A percentile compares a stretch with the other conserved stretches of the same genome.
These are phyloP conservation scores for Dictyophora rubrovolvata DNA, from an alignment of 768 basidiomycete species.

Conservation along the genomic window DNA sequence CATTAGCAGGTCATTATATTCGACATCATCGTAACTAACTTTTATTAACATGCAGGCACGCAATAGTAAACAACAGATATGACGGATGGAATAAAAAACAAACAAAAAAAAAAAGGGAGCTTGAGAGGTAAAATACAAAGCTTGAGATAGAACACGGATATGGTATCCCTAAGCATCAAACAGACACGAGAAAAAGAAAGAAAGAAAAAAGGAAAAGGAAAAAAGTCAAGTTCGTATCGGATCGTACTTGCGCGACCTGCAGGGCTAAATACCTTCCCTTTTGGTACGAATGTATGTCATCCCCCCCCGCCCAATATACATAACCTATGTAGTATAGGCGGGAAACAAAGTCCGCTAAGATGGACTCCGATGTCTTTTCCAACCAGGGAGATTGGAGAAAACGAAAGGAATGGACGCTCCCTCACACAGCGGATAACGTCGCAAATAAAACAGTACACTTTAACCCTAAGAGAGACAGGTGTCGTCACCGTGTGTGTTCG, in stretches of 20 bases:
- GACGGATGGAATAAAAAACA: background rate
- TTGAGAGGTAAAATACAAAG: background rate
- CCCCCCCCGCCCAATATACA: background rate
- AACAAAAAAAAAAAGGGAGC: background rate
- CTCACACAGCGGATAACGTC: too few relatives aligned
- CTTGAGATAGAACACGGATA: background rate
- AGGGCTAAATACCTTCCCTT: background rate
- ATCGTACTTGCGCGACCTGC: background rate
- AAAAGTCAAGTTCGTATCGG: background rate
- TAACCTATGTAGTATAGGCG: too few relatives aligned
- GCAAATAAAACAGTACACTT: too few relatives aligned
- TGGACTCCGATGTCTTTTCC: too few relatives aligned
- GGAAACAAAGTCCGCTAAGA: too few relatives aligned
- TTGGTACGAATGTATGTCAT: background rate
- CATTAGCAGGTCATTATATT: too few relatives aligned
- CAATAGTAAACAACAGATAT: background rate
- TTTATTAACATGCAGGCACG: background rate
- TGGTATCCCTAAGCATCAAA: background rate
- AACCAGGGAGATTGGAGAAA: too few relatives aligned
- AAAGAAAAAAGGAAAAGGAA: background rate
- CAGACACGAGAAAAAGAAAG: background rate
- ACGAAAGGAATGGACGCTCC: too few relatives aligned
- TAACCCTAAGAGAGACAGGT: too few relatives aligned
- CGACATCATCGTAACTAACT: background rate
- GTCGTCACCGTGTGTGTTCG: too few relatives aligned